These are phyloP conservation scores for Fusarium pseudocircinatum DNA, from an alignment of 2,329 filamentous ascomycete genomes.

Conservation along the genomic window DNA sequence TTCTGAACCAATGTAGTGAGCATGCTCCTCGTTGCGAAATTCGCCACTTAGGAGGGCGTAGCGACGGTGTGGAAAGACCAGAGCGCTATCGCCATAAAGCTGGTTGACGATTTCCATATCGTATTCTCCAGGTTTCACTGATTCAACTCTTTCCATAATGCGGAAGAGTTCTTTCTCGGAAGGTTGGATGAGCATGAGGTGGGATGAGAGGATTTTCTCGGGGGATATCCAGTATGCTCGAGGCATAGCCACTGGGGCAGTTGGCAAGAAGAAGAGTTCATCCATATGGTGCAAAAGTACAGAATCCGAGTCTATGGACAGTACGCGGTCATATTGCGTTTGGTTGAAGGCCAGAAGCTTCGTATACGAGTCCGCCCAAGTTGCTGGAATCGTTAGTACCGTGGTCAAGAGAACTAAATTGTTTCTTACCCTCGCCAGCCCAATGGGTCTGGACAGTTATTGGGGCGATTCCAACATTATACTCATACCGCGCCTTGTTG, in stretches of 20 bases:
- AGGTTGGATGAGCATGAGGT: conserved; percentile 68
- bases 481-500: conserved; percentile 54
- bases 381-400: conserved; percentile 33
- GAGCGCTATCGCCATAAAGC: conserved; percentile 65
- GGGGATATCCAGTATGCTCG: conserved; percentile 76
- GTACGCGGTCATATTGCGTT: conserved; percentile 62
- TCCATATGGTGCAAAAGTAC: conserved; percentile 69
- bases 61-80: conserved; percentile 71
- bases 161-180: conserved; percentile 59
- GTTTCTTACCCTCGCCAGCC: conserved; percentile 46
- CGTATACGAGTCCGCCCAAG: conserved; percentile 72
- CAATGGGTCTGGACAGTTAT: conserved; percentile 51
- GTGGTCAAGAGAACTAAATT: too few species aligned
- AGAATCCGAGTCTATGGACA: conserved; percentile 70
- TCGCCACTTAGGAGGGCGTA: conserved; percentile 71
- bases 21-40: conserved; percentile 63
- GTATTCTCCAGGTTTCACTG: conserved; percentile 51
- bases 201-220: conserved; percentile 64
- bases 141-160: conserved; percentile 41
- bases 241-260: conserved; percentile 71
- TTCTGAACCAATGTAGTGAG: conserved; percentile 53
- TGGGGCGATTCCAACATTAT: conserved; percentile 55
- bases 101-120: conserved; percentile 76
- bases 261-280: conserved; percentile 74
- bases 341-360: conserved; percentile 77